Evolutionary conservation across 441 rosid genomes (phyloP).

Genomic region (Geranium incanum): DNA sequence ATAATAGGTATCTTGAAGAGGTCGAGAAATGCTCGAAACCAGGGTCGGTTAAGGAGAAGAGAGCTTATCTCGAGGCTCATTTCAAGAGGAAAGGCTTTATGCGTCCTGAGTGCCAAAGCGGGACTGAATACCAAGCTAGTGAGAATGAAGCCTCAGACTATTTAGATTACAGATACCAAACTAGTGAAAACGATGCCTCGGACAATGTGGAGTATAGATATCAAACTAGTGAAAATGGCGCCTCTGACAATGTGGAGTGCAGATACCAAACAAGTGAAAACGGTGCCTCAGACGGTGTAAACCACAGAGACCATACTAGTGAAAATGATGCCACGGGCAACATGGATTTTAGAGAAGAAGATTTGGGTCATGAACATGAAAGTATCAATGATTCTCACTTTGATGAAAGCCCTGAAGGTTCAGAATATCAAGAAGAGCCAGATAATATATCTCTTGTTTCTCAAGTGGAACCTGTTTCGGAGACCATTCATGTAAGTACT

Average conservation of each 20-base stretch:
- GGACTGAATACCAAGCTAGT: constrained; percentile 24
- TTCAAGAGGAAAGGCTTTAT: constrained; percentile 60
- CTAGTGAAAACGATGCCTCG: constrained; percentile 4
- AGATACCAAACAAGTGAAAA: constrained; percentile 22
- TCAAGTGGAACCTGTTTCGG: constrained; percentile 22
- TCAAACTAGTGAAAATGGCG: constrained; percentile 14
- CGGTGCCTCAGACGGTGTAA: constrained; percentile 17
- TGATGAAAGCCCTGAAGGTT: constrained; percentile 43
- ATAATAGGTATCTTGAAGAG: constrained; percentile 80
- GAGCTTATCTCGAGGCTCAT: constrained; percentile 74
- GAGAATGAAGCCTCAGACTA: constrained; percentile 26
- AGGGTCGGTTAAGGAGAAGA: constrained; percentile 71
- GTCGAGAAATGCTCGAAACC: constrained; percentile 77
- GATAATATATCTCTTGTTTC: constrained; percentile 25
- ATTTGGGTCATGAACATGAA: constrained; percentile 22
- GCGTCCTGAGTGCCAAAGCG: constrained; percentile 36
- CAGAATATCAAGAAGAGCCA: constrained; percentile 26
- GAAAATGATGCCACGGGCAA: constrained; percentile 17
- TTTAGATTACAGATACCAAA: constrained; percentile 24
- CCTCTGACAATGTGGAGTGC: constrained; percentile 20
- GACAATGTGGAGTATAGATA: constrained; percentile 23
- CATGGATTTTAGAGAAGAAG: constrained; percentile 14
- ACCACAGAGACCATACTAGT: constrained; percentile 20
- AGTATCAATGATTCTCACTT: constrained; percentile 26
- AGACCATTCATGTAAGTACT: constrained; percentile 18